phyloP scores from a whole-genome alignment of 2,329 filamentous ascomycete species.

The Sporothrix pseudoabietina region DNA sequence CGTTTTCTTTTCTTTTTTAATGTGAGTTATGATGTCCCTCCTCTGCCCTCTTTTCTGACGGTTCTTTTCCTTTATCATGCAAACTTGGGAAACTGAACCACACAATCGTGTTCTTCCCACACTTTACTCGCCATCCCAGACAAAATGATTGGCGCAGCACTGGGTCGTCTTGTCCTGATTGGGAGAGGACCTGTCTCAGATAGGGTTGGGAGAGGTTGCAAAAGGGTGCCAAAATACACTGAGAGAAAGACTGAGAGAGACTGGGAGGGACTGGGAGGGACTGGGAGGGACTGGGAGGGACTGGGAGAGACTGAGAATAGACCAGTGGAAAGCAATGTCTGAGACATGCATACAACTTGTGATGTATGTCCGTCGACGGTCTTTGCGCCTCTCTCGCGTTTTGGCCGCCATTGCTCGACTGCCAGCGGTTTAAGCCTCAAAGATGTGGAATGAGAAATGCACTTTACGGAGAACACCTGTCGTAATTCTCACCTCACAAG shows the following conservation, averaged over 20 bases:
- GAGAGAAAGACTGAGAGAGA: neutral
- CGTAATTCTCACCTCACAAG: neutral
- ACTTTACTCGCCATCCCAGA: neutral
- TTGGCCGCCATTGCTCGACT: neutral
- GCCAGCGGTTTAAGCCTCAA: neutral
- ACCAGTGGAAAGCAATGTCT: slow-evolving; percentile 2
- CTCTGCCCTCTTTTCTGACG: neutral
- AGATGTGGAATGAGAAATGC: neutral
- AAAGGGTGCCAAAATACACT: neutral
- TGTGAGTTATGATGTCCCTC: neutral
- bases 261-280: too few relatives aligned
- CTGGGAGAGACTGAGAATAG: neutral
- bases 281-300: too few relatives aligned
- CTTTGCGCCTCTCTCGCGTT: neutral
- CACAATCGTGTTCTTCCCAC: neutral
- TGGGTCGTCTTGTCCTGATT: slow-evolving; percentile 8
- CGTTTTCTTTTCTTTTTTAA: neutral
- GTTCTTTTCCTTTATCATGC: neutral
- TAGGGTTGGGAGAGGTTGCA: neutral
- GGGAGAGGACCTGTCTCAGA: neutral
- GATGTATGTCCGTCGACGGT: neutral
- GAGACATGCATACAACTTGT: slow-evolving; percentile 17
- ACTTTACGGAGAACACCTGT: neutral
- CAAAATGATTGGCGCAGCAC: slow-evolving; percentile 5
- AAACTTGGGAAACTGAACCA: neutral